Base-by-base conservation (phyloP, 768 basidiomycete genomes). In the Suillus occidentalis region DNA sequence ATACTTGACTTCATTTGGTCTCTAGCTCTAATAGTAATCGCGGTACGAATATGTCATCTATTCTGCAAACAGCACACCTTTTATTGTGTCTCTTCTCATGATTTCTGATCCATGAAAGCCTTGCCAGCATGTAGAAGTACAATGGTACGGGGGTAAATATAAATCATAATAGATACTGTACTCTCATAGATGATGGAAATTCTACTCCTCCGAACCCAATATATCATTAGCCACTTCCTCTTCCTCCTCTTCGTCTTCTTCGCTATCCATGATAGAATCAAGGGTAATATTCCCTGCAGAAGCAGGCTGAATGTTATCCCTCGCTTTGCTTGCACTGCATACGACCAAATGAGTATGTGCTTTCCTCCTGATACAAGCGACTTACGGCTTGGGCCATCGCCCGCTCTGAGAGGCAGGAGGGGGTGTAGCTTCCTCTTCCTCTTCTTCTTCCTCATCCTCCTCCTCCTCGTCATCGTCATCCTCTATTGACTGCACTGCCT, bases 241-340 rank as follows among this genome's bases (percentile, higher is more conserved):
- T 59, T 65, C 66, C 49, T 71, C 69, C 10, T 82, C 81, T 53
- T 84, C 85, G 20, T 85, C 87, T 62, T 82, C 82, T 49, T 81
- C 80, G 59, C 77, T 77, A 65, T 86, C 85, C 76, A 87, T 84
- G 28, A 87, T 84, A 4, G 87, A 86, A 73, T 84, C 83, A 53
- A 72, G 68, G 18, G 70, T 71, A 16, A 22, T 58, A n/a, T 72
- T 75, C 7, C 42, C 67, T 62, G 64, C 31, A 61, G 63, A 56
- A 62, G 49, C 31, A 49, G 62, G 58, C 67, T 66, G 55, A 67
- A 68, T 40, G 64, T 64, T 45, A 65, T 62, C 28, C 67, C 68
- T 13, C 64, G 47, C 22, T 64, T 62, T 10, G 65, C 65, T 67
- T 69, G 67, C 65, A 69, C n/a, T 76, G 40, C 22, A 28, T 28